phyloP scores from a whole-genome alignment of 495 filamentous ascomycete species.

The Glarea lozoyensis region DNA sequence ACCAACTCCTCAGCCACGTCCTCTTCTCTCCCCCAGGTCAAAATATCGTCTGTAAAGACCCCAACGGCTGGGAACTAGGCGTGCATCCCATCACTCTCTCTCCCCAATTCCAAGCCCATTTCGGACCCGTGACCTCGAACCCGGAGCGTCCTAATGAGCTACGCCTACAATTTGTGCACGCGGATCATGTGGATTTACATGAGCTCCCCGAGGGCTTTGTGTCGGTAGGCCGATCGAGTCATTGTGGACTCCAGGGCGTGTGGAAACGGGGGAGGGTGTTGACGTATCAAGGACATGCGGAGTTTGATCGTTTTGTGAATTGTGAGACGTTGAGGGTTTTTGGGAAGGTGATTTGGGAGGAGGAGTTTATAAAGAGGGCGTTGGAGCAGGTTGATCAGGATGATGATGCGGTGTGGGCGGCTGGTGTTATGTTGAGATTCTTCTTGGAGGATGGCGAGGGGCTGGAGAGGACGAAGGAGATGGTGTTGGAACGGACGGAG shows the following conservation, averaged over 20 bases:
- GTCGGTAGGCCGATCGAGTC: constrained; percentile 52
- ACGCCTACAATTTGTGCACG: constrained; percentile 74
- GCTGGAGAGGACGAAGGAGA: neutral
- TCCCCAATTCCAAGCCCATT: constrained; percentile 43
- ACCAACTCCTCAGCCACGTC: constrained; percentile 76
- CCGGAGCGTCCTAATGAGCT: neutral
- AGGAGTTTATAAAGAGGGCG: neutral
- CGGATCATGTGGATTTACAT: constrained; percentile 44
- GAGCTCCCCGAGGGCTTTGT: constrained; percentile 50
- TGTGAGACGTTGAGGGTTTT: constrained; percentile 8
- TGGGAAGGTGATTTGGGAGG: constrained; percentile 2
- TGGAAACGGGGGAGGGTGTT: constrained; percentile 55
- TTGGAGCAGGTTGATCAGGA: neutral
- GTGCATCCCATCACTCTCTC: constrained; percentile 64
- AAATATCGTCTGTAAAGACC: constrained; percentile 51
- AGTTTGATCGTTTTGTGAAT: constrained; percentile 46
- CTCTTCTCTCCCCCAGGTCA: constrained; percentile 38
- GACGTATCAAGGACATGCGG: constrained; percentile 84
- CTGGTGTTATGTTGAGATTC: constrained; percentile 3
- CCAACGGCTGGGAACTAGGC: constrained; percentile 68
- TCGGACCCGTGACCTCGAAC: constrained; percentile 8
- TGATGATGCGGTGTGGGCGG: constrained; percentile 7
- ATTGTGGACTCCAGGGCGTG: constrained; percentile 73
- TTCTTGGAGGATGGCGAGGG: constrained; percentile 6
- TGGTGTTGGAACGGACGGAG: neutral